A percentile compares a stretch with the other conserved stretches of the same genome.
phyloP scores from a whole-genome alignment of 768 basidiomycete genomes.

The Podaxis pistillaris region DNA sequence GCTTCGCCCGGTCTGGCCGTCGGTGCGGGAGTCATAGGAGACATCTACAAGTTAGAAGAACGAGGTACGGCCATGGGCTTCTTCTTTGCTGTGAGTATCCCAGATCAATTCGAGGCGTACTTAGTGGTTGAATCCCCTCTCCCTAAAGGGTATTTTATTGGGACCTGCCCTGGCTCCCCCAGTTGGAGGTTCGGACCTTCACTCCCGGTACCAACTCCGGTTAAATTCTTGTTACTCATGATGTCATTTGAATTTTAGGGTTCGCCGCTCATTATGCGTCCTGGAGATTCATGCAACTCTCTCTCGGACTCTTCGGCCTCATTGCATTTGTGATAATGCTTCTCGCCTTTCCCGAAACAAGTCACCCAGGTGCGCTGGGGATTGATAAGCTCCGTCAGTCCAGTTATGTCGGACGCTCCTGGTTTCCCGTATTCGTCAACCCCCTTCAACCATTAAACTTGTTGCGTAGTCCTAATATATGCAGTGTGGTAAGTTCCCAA shows the following conservation, averaged over 20 bases:
- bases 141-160: slow-evolving; percentile 46
- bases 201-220: not conserved
- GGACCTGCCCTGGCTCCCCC: slow-evolving; percentile 64
- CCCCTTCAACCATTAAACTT: slow-evolving; percentile 52
- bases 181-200: slow-evolving; percentile 41
- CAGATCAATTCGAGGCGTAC: not conserved
- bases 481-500: not conserved
- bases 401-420: slow-evolving; percentile 17
- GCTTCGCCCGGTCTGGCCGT: slow-evolving; percentile 54
- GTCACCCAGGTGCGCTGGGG: slow-evolving; percentile 55
- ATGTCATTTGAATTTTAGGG: slow-evolving; percentile 28
- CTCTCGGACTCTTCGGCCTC: slow-evolving; percentile 39
- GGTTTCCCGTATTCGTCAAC: slow-evolving; percentile 49
- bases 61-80: slow-evolving; percentile 58
- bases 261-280: slow-evolving; percentile 56
- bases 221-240: not conserved
- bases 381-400: slow-evolving; percentile 41
- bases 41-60: slow-evolving; percentile 66
- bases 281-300: slow-evolving; percentile 60
- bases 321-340: slow-evolving; percentile 37
- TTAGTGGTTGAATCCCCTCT: not conserved
- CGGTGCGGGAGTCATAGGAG: slow-evolving; percentile 60
- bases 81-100: slow-evolving; percentile 46
- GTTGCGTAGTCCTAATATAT: slow-evolving; percentile 39
- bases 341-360: slow-evolving; percentile 63